Evolutionary conservation across 352 stramenopile genomes (phyloP), one percentile per base, ranked within the genome.

Genomic region (Globisporangium splendens): DNA sequence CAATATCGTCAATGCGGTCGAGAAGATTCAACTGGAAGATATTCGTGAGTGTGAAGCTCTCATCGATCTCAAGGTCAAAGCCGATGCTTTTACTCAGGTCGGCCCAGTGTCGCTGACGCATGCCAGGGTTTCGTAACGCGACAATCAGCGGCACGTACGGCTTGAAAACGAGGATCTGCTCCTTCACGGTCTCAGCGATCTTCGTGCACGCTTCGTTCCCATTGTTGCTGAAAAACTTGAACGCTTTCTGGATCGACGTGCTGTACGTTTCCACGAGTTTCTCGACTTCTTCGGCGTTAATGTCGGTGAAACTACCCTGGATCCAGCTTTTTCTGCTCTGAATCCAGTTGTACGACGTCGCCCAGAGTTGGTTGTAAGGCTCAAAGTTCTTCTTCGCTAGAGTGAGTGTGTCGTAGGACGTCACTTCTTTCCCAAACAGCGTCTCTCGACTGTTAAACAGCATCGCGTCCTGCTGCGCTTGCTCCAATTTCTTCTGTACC

Each of bases 301-400:
- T 90, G 28, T 96, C 83, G 0, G 75, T 79, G 53, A 98, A 98
- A 24, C 81, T 87, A 11, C 81, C 86, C 61, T 94, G 81, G 31
- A 96, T 97, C 94, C 96, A 98, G 17, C 71, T 77, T 53, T 98
- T 96, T 1, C 92, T 79, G 44, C 79, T 91, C 60, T 96, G 77
- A 35, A 97, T 88, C 95, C 95, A 98, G 51, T 94, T 86, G 60
- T 89, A 91, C 18, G 86, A 82, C 3, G 84, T 95, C 33, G 82
- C 76, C 95, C 95, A 98, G 15, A 98, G 75, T 54, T 91, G 80
- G 20, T 92, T 89, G 61, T 98, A 98, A 11, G 95, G 93, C 61
- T 98, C 95, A 58, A 98, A 98, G 13, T 80, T 83, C 72, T 98
- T 98, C 54, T 93, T 89, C 2, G 97, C 78, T 1, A 91, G 72